Evolutionary conservation across 352 stramenopile genomes (phyloP), one percentile per base, ranked within the genome.

Genomic region (Pythium aristosporum): DNA sequence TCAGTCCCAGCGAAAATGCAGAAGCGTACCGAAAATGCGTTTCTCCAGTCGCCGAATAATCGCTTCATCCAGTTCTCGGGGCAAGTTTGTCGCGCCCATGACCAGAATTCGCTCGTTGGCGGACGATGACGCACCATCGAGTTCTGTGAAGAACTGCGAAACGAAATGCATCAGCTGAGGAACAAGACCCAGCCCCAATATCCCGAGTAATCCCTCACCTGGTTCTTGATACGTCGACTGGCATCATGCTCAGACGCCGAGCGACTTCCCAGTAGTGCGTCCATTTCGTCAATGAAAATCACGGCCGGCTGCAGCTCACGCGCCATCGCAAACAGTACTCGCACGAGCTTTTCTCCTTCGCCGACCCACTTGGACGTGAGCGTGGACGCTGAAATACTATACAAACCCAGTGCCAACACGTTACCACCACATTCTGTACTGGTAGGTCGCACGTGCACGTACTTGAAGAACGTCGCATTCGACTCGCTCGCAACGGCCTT

Each of bases 331-430:
- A 99, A 99, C 1, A 99, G 80, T 15, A 89, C 89, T 23, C 91
- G 72, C 32, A 99, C 85, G 28, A 99, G 74, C 67, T 99, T 99
- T 74, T 99, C 97, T 25, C 88, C 85, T 71, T 97, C 85, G 5
- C 89, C 89, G 18, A 96, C 86, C 88, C 88, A 97, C 50, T 96
- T 97, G 49, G 82, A 94, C 13, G 89, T 96, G 44, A 97, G 68
- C 5, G 87, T 88, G 6, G 89, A 96, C 11, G 89, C 89, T 6
- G 88, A 96, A 42, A 97, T 91, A 34, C 80, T 96, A 46, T 11
- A 42, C 5, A 58, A 44, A 58, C 34, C 34, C 3, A 42, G 25
- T 37, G 16, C n/a, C n/a, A 34, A 30, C 23, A 7, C 12, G n/a
- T 37, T 12, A 58, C 23, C 1, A 23, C 23, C 9, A 9, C 4